These are phyloP conservation scores for Babesia bigemina DNA, from an alignment of 169 alveolate species.

Conservation along the genomic window DNA sequence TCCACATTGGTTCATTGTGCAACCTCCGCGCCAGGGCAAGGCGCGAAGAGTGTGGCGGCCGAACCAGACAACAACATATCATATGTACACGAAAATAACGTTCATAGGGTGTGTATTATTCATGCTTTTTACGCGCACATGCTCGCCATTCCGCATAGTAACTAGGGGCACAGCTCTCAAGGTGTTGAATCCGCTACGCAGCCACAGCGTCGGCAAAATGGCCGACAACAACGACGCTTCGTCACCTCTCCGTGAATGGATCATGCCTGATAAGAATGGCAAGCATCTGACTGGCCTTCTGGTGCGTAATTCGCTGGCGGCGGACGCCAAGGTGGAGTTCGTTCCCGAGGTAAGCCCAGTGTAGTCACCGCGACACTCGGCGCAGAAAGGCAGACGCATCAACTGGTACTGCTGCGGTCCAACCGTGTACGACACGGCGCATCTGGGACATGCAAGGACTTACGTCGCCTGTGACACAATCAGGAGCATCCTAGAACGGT, in stretches of 20 bases:
- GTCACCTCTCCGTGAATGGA: slow-evolving; percentile 72
- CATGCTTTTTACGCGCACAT: slow-evolving; percentile 24
- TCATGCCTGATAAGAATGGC: slow-evolving; percentile 69
- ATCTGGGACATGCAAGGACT: slow-evolving; percentile 99
- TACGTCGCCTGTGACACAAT: slow-evolving; percentile 94
- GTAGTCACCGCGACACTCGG: neutral
- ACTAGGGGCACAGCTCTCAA: slow-evolving; percentile 1
- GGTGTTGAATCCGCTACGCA: neutral
- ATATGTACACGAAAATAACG: neutral
- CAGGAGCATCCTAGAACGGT: slow-evolving; percentile 91
- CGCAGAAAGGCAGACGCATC: slow-evolving; percentile 81
- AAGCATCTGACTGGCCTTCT: slow-evolving; percentile 69
- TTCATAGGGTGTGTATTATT: neutral
- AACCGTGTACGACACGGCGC: slow-evolving; percentile 97
- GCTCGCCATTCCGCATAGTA: slow-evolving; percentile 19
- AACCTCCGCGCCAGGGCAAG: neutral
- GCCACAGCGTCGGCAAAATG: slow-evolving; percentile 7
- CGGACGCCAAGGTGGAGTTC: slow-evolving; percentile 76
- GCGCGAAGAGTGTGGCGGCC: slow-evolving; percentile 4
- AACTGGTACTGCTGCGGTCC: slow-evolving; percentile 94
- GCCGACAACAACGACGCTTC: slow-evolving; percentile 7
- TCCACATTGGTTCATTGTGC: neutral
- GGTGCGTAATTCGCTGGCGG: slow-evolving; percentile 70
- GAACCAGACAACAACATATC: neutral
- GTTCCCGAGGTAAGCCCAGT: slow-evolving; percentile 74